phyloP scores from a whole-genome alignment of 2,329 filamentous ascomycete species.

The Scopulariopsis brevicaulis region DNA sequence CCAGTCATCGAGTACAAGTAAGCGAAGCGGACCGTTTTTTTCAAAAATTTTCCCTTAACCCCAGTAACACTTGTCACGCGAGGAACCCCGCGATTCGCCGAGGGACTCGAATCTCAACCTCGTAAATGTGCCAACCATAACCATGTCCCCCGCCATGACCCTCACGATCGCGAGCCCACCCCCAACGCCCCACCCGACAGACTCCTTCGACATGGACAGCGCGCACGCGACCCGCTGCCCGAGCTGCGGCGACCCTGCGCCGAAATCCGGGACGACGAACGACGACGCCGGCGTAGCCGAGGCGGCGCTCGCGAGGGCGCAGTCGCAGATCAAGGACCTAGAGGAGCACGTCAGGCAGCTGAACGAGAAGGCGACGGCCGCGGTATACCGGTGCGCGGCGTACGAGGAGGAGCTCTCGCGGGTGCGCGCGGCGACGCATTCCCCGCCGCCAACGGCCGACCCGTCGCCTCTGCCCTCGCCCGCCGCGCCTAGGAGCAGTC shows the following conservation, averaged over 20 bases:
- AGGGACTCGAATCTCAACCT: no score
- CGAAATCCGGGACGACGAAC: not conserved
- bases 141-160: conserved; percentile 7
- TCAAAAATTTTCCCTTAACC: not conserved
- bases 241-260: conserved; percentile 31
- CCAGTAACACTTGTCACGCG: not conserved
- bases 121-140: not conserved
- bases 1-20: not conserved
- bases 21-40: not conserved
- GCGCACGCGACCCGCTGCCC: conserved; percentile 30
- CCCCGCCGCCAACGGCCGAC: conserved; percentile 8
- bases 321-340: conserved; percentile 54
- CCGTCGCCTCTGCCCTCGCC: conserved; percentile 7
- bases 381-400: conserved; percentile 57
- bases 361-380: conserved; percentile 58
- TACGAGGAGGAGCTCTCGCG: conserved; percentile 67
- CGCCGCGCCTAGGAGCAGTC: conserved; percentile 13
- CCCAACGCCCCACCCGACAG: not conserved
- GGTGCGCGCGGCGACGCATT: conserved; percentile 31
- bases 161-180: conserved; percentile 8
- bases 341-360: conserved; percentile 59
- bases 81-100: no score
- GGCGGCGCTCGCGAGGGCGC: conserved; percentile 38
- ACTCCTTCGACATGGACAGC: conserved; percentile 8
- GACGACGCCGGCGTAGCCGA: not conserved